A percentile compares a stretch with the other conserved stretches of the same genome.
Conservation (phyloP, 108 stramenopile genomes). For the Nannochloropsis oceanica region DNA sequence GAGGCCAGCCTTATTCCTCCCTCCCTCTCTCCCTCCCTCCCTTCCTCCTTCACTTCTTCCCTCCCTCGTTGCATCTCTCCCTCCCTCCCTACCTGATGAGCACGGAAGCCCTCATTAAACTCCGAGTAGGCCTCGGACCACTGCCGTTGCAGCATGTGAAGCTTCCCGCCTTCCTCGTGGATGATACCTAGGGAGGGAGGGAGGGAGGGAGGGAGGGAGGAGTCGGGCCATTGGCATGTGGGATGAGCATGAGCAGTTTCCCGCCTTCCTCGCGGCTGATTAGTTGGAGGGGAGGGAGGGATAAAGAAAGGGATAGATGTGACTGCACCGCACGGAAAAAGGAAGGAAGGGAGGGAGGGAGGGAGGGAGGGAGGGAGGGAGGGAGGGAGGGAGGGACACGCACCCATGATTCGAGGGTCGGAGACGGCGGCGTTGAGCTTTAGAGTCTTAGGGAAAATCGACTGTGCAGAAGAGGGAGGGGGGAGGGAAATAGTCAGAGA, state of each 20-base stretch:
- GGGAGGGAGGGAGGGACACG: background rate
- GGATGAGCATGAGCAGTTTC: conserved; percentile 34
- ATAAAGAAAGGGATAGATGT: background rate
- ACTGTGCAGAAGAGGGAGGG: background rate
- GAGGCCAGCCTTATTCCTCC: background rate
- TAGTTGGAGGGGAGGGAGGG: background rate
- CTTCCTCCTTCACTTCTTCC: background rate
- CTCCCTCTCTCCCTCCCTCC: background rate
- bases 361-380: background rate
- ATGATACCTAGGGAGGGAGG: conserved; percentile 9
- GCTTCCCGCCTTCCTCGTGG: conserved; percentile 35
- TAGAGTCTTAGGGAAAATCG: conserved; percentile 19
- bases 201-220: background rate
- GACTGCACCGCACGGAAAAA: no score
- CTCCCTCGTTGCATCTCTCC: no score
- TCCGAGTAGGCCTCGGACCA: conserved; percentile 36
- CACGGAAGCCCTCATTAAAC: conserved; percentile 26
- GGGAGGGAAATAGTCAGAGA: background rate
- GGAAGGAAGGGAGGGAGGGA: background rate
- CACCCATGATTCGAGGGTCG: background rate
- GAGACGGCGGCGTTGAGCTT: conserved; percentile 5
- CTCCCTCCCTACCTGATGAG: conserved; percentile 5
- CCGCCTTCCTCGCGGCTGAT: conserved; percentile 34
- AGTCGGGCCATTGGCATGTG: no score
- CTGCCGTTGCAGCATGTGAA: conserved; percentile 21